phyloP scores from a whole-genome alignment of 495 filamentous ascomycete species.

The Penicillium longicatenatum region DNA sequence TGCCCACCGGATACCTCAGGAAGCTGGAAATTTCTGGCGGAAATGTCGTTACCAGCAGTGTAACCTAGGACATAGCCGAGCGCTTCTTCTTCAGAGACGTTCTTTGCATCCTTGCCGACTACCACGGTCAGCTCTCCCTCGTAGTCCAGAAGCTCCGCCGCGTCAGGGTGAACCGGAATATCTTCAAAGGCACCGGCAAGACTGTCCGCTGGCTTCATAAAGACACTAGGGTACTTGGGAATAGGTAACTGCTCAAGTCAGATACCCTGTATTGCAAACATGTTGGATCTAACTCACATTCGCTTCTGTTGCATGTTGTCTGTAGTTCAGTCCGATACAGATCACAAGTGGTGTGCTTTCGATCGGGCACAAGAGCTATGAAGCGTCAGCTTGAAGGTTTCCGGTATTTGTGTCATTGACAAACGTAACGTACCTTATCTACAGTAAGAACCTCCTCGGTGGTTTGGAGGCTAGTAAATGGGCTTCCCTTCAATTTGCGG shows the following conservation, averaged over 20 bases:
- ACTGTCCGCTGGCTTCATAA: conserved; percentile 71
- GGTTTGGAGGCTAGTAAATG: conserved; percentile 9
- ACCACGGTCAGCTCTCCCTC: conserved; percentile 73
- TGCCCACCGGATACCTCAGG: conserved; percentile 65
- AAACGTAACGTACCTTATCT: neutral
- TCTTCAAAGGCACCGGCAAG: conserved; percentile 59
- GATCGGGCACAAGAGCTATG: conserved; percentile 7
- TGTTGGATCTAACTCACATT: conserved; percentile 45
- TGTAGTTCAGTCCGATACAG: conserved; percentile 75
- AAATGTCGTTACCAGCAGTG: conserved; percentile 71
- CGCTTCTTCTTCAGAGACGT: conserved; percentile 62
- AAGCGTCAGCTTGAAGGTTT: neutral
- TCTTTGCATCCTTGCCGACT: conserved; percentile 60
- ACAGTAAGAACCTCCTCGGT: conserved; percentile 6
- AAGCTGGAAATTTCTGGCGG: conserved; percentile 72
- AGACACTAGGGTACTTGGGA: conserved; percentile 67
- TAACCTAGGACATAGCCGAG: conserved; percentile 72
- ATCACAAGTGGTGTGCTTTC: conserved; percentile 42
- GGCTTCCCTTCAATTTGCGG: conserved; percentile 11
- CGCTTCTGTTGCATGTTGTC: conserved; percentile 67
- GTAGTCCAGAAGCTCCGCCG: conserved; percentile 55
- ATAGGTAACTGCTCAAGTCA: conserved; percentile 37
- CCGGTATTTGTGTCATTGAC: no score
- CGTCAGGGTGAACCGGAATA: conserved; percentile 57
- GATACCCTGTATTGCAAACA: neutral